Base-by-base conservation (phyloP, 352 stramenopile genomes). In the Phytophthora parvispora region DNA sequence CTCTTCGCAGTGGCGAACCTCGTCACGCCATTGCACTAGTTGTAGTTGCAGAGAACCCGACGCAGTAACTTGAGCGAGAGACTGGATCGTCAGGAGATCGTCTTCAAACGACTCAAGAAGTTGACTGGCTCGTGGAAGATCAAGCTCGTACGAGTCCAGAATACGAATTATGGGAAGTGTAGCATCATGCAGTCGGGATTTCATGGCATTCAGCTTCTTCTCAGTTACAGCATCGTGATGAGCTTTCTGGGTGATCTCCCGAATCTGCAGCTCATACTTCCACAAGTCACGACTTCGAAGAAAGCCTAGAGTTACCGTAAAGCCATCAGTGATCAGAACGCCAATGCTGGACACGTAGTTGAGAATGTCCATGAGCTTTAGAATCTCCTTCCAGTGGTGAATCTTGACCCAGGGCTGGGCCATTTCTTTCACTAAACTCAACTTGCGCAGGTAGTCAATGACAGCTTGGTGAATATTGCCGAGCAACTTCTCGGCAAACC, bases 341-440 rank as follows among this genome's bases (percentile, higher is more conserved):
- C 80, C 78, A 1, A 82, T 78, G 25, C 64, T 76, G 7, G 81
- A 87, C 1, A 88, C 81, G 57, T 78, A 89, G 64, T 85, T 83
- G 6, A 78, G 60, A 4, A 87, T 81, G 18, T 80, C 72, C 32
- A 91, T 51, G 10, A 89, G 51, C 12, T 68, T 72, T 2, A 91
- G 28, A 18, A 91, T 78, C 34, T 91, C 81, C 40, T 89, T 84
- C 83, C 83, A 91, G 47, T 91, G 81, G 38, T 85, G 67, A 24
- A 70, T 32, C 45, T 91, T 90, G 36, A 90, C 66, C 54, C 67
- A 85, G 9, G 83, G 67, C 34, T 84, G 77, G 0, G 81, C 77
- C 61, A 91, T 81, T 34, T 90, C 83, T 15, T 72, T 71, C 6
- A 89, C 78, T 15, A 91, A 31, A 15, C 77, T 75, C 15, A 91